Percentiles rank a stretch among this genome's conserved stretches.
Conservation (phyloP, 2,329 filamentous ascomycete species). For the Alternaria postmessia region DNA sequence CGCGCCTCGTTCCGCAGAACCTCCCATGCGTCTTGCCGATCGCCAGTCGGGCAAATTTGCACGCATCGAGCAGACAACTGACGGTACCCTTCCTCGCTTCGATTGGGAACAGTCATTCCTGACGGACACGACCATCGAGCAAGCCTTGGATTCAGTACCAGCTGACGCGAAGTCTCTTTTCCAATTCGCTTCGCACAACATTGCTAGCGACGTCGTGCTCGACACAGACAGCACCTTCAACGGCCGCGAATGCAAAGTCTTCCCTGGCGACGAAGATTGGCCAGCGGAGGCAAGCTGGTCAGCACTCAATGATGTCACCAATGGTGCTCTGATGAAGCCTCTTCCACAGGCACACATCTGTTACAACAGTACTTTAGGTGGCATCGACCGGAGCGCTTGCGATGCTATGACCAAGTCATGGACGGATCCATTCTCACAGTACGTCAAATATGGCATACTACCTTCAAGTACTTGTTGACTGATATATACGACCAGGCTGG, state of each 20-base stretch:
- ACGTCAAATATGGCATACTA: neutral
- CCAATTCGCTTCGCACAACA: neutral
- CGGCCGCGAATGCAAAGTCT: conserved; percentile 2
- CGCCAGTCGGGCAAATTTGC: neutral
- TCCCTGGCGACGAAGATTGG: conserved; percentile 3
- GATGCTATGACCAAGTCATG: conserved; percentile 1
- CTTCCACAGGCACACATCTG: neutral
- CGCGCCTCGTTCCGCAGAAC: neutral
- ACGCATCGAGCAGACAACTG: neutral
- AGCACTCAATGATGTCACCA: neutral
- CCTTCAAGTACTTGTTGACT: neutral
- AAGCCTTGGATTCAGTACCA: neutral
- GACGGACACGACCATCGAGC: neutral
- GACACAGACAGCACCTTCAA: neutral
- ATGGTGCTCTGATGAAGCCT: conserved; percentile 3
- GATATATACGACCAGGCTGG: conserved; percentile 27
- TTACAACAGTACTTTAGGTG: neutral
- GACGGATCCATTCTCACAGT: conserved; percentile 4
- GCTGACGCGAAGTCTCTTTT: neutral
- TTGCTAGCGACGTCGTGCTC: neutral
- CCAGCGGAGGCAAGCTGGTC: conserved; percentile 1
- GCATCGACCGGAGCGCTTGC: neutral
- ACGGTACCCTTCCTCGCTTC: neutral
- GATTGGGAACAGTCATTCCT: neutral
- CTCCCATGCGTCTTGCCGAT: neutral